phyloP scores from a whole-genome alignment of 768 basidiomycete genomes.

The Russula sp. region DNA sequence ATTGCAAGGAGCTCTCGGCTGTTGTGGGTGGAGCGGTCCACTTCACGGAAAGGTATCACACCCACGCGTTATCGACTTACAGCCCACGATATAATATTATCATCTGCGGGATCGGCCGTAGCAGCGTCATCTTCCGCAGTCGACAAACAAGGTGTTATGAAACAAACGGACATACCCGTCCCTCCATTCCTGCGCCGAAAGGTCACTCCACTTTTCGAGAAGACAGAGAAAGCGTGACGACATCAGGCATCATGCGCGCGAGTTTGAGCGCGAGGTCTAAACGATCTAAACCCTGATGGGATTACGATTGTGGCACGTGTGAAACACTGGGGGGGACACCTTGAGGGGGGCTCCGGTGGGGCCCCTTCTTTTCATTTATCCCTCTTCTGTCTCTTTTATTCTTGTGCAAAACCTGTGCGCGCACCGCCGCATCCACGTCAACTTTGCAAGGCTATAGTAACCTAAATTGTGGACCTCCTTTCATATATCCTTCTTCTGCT shows the following conservation, averaged over 20 bases:
- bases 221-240: conserved; percentile 11
- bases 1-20: conserved; percentile 59
- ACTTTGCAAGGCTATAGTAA: too few relatives aligned
- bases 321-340: too few relatives aligned
- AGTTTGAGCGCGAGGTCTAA: not conserved
- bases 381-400: not conserved
- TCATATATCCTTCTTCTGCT: too few relatives aligned
- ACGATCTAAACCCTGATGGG: too few relatives aligned
- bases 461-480: too few relatives aligned
- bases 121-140: not conserved
- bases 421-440: too few relatives aligned
- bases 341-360: too few relatives aligned
- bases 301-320: not conserved
- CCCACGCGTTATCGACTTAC: conserved; percentile 58
- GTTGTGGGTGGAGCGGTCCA: conserved; percentile 65
- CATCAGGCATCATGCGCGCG: not conserved
- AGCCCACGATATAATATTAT: conserved; percentile 42
- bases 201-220: conserved; percentile 16
- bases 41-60: conserved; percentile 63
- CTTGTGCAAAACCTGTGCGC: too few relatives aligned
- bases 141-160: not conserved
- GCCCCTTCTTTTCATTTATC: not conserved
- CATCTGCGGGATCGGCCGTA: conserved; percentile 8
- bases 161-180: not conserved
- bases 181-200: conserved; percentile 7